A percentile compares a stretch with the other conserved stretches of the same genome.
Conservation (phyloP, 2,329 filamentous ascomycete genomes). For the Exophiala lecanii-corni region DNA sequence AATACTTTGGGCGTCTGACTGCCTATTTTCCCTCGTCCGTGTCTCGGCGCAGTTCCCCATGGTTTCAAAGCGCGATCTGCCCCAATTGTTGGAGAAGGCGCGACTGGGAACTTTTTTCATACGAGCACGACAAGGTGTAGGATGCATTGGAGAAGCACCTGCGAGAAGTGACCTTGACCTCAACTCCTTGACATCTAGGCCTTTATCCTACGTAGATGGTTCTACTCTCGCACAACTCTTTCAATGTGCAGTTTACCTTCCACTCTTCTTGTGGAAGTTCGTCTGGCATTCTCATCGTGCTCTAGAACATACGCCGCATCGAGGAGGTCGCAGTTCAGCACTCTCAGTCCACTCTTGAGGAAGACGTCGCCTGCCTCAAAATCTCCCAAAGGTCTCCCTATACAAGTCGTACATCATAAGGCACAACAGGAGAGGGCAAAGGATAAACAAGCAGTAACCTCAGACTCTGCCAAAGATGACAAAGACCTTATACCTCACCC, state of each 20-base stretch:
- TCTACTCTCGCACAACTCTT: no score
- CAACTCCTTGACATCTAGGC: no score
- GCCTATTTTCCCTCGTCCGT: no score
- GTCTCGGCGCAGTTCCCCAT: background rate
- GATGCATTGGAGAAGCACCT: no score
- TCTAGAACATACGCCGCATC: conserved; percentile 17
- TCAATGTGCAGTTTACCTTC: conserved; percentile 17
- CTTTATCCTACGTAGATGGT: no score
- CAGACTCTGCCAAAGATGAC: background rate
- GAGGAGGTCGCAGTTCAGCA: conserved; percentile 17
- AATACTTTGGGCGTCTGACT: no score
- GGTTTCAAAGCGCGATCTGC: background rate
- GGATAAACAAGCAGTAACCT: background rate
- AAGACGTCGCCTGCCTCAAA: conserved; percentile 4
- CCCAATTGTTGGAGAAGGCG: background rate
- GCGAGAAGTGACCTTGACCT: no score
- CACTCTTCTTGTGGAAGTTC: conserved; percentile 20
- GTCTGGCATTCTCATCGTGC: conserved; percentile 21
- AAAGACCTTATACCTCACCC: conserved; percentile 17
- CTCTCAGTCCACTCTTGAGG: conserved; percentile 6
- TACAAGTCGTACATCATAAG: conserved; percentile 18
- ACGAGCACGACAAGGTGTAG: no score
- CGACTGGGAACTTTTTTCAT: background rate
- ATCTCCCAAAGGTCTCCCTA: conserved; percentile 12
- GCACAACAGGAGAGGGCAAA: conserved; percentile 2